Evolutionary conservation across 129 eudicot species (phyloP).

Genomic region (Heracleum sosnowskyi): DNA sequence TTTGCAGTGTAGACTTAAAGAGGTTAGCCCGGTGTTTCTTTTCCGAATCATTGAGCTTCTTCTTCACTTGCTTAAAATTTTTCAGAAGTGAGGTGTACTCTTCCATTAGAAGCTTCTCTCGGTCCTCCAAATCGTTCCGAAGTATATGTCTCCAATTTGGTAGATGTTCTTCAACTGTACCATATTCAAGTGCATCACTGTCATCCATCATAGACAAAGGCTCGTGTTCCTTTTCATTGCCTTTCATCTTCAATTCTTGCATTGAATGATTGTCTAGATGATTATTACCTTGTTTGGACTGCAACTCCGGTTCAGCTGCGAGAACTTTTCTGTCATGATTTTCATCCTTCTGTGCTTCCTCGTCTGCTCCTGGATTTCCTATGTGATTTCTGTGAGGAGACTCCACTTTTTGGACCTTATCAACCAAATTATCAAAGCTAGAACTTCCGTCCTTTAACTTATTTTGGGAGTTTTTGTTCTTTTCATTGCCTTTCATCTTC

Average conservation of each 20-base stretch:
- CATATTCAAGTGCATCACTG: constrained; percentile 5
- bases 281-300: constrained; percentile 3
- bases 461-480: constrained; percentile 27
- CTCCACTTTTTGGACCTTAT: constrained; percentile 6
- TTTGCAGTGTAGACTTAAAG: constrained; percentile 46
- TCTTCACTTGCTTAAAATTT: constrained; percentile 52
- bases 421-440: constrained; percentile 1
- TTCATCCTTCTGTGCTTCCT: neutral
- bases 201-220: constrained; percentile 7
- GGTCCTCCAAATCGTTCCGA: constrained; percentile 48
- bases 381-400: neutral
- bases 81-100: constrained; percentile 55
- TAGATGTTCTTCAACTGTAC: constrained; percentile 26
- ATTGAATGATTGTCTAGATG: neutral
- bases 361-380: neutral
- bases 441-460: neutral
- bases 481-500: neutral
- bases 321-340: neutral
- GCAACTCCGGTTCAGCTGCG: constrained; percentile 1
- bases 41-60: constrained; percentile 57
- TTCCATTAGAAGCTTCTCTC: constrained; percentile 51
- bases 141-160: constrained; percentile 40
- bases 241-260: constrained; percentile 1
- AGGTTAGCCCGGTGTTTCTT: constrained; percentile 50
- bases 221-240: constrained; percentile 12